Evolutionary conservation across 306 rosid genomes (phyloP).

Genomic region (Vigna nakashimae): DNA sequence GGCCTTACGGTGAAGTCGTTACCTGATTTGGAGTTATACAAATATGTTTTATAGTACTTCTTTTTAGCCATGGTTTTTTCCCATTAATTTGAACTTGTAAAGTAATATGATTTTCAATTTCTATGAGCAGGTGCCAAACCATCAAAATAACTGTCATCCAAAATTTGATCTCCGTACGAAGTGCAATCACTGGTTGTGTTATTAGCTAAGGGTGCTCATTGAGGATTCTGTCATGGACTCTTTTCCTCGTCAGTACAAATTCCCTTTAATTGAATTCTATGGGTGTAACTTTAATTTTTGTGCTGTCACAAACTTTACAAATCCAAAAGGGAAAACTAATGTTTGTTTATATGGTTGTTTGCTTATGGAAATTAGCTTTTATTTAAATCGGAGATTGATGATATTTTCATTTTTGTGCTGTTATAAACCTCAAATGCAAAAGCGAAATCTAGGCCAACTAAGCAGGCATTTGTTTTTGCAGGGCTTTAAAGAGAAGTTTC

Average conservation of each 20-base stretch:
- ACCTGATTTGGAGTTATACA: neutral
- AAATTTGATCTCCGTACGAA: conserved; percentile 36
- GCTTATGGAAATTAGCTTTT: conserved; percentile 1
- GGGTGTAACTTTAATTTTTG: neutral
- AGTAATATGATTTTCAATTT: conserved; percentile 26
- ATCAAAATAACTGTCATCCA: conserved; percentile 34
- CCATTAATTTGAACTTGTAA: conserved; percentile 27
- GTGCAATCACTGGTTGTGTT: conserved; percentile 21
- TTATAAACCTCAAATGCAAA: conserved; percentile 17
- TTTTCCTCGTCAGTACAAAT: neutral
- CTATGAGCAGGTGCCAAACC: conserved; percentile 39
- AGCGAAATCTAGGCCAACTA: neutral
- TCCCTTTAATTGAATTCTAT: neutral
- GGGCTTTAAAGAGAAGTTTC: neutral
- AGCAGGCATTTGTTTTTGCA: conserved; percentile 5
- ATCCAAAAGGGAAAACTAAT: conserved; percentile 18
- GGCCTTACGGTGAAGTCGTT: neutral
- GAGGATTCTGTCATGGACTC: conserved; percentile 1
- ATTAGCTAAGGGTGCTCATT: conserved; percentile 16
- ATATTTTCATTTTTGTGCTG: neutral
- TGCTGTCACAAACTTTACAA: conserved; percentile 24
- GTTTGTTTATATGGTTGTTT: neutral
- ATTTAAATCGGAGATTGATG: neutral
- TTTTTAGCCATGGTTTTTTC: neutral
- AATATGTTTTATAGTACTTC: neutral